These are phyloP conservation scores for Isabelozyma gotoi DNA, from an alignment of 805 yeast species.

Conservation along the genomic window DNA sequence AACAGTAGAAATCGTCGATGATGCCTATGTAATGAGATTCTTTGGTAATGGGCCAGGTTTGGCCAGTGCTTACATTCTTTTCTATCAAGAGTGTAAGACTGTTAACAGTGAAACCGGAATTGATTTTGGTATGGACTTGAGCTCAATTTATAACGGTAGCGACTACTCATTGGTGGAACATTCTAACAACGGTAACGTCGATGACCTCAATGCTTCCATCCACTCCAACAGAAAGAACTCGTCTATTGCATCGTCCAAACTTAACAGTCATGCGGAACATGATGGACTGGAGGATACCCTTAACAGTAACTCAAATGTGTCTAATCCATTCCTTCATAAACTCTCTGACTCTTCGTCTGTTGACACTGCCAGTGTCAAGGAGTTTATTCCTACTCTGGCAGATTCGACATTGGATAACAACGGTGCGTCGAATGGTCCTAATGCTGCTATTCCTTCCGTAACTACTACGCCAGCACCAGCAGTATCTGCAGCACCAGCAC, in stretches of 20 bases:
- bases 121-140: slow-evolving; percentile 34
- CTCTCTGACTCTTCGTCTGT: slow-evolving; percentile 5
- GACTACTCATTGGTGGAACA: slow-evolving; percentile 22
- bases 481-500: background rate
- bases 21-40: slow-evolving; percentile 76
- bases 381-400: slow-evolving; percentile 1
- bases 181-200: background rate
- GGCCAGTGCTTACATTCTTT: slow-evolving; percentile 88
- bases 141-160: slow-evolving; percentile 31
- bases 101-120: slow-evolving; percentile 21
- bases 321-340: background rate
- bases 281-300: background rate
- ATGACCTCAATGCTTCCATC: background rate
- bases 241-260: slow-evolving; percentile 8
- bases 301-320: background rate
- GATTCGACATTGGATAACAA: background rate
- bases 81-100: slow-evolving; percentile 52
- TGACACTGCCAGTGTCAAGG: slow-evolving; percentile 6
- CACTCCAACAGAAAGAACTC: background rate
- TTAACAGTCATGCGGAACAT: background rate
- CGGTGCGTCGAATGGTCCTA: slow-evolving; percentile 2
- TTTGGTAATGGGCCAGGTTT: slow-evolving; percentile 86
- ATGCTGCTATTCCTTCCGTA: slow-evolving; percentile 1
- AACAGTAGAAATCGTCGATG: slow-evolving; percentile 85
- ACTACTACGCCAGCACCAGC: slow-evolving; percentile 7